Evolutionary conservation across 768 basidiomycete genomes (phyloP).

Genomic region (Leccinum incarnatum): DNA sequence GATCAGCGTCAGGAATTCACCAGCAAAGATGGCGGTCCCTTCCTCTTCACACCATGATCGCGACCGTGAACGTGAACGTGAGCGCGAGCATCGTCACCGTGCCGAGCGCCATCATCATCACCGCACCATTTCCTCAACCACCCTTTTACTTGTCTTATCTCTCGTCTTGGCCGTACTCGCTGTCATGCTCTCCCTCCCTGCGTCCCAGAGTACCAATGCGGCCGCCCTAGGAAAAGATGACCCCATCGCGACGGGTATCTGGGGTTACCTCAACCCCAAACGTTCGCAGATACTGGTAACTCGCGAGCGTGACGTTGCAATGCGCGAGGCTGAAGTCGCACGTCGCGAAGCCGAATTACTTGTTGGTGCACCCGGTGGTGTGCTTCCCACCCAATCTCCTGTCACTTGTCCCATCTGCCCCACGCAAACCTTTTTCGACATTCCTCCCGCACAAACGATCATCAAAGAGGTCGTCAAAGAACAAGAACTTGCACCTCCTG

Average conservation of each 20-base stretch:
- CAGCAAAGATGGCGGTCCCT: slow-evolving; percentile 74
- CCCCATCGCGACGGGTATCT: slow-evolving; percentile 49
- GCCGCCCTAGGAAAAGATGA: slow-evolving; percentile 33
- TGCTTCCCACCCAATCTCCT: slow-evolving; percentile 55
- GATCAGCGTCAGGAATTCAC: slow-evolving; percentile 50
- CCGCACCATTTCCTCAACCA: slow-evolving; percentile 86
- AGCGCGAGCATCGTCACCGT: slow-evolving; percentile 55
- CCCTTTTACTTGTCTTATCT: slow-evolving; percentile 81
- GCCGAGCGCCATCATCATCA: slow-evolving; percentile 70
- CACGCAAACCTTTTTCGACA: slow-evolving; percentile 52
- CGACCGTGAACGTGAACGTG: slow-evolving; percentile 53
- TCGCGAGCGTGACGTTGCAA: slow-evolving; percentile 75
- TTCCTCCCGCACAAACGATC: slow-evolving; percentile 68
- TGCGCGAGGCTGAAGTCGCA: slow-evolving; percentile 85
- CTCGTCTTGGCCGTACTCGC: slow-evolving; percentile 86
- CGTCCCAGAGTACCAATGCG: slow-evolving; percentile 38
- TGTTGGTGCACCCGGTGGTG: slow-evolving; percentile 79
- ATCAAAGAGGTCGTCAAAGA: slow-evolving; percentile 89
- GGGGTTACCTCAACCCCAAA: slow-evolving; percentile 77
- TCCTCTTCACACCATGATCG: slow-evolving; percentile 76
- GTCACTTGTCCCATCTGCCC: slow-evolving; percentile 57
- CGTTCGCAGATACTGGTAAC: slow-evolving; percentile 77
- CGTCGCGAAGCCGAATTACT: slow-evolving; percentile 85
- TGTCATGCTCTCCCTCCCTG: slow-evolving; percentile 85
- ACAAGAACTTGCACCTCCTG: slow-evolving; percentile 71